Percentiles rank a stretch among this genome's conserved stretches.
phyloP scores from a whole-genome alignment of 2,329 filamentous ascomycete species.

The Lasiodiplodia theobromae region DNA sequence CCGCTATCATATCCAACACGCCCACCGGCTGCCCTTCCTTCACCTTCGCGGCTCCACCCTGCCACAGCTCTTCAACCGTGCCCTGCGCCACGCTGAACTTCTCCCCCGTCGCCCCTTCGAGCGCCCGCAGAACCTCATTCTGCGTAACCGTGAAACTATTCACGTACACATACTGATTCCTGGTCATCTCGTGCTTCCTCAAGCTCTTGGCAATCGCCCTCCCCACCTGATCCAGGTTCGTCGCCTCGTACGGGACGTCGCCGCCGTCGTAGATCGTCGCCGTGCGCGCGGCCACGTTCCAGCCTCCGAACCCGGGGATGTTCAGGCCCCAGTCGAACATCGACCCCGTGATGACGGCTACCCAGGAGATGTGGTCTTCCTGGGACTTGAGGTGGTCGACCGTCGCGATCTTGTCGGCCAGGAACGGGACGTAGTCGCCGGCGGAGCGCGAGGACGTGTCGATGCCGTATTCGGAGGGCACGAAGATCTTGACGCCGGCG shows the following conservation, averaged over 20 bases:
- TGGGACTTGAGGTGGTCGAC: conserved; percentile 61
- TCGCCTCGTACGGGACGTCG: conserved; percentile 58
- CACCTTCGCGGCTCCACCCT: conserved; percentile 45
- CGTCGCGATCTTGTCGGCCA: conserved; percentile 56
- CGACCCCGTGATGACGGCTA: conserved; percentile 62
- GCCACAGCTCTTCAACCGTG: conserved; percentile 40
- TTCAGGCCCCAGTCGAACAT: conserved; percentile 69
- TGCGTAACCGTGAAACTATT: conserved; percentile 66
- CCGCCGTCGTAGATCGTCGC: conserved; percentile 66
- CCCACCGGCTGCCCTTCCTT: conserved; percentile 45
- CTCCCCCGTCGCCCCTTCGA: conserved; percentile 61
- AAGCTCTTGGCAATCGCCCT: conserved; percentile 58
- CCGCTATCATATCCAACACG: conserved; percentile 36
- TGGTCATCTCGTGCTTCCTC: conserved; percentile 48
- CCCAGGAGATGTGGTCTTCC: conserved; percentile 63
- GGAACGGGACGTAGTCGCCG: conserved; percentile 57
- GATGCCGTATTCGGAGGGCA: conserved; percentile 66
- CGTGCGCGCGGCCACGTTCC: conserved; percentile 58
- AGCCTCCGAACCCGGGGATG: conserved; percentile 57
- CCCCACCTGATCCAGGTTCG: conserved; percentile 60
- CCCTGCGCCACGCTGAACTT: conserved; percentile 58
- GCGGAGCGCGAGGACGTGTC: conserved; percentile 47
- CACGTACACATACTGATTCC: conserved; percentile 65
- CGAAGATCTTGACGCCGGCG: conserved; percentile 67
- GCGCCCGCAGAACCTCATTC: conserved; percentile 61